Evolutionary conservation across 768 basidiomycete genomes (phyloP).

Genomic region (Macrocybe gigantea): DNA sequence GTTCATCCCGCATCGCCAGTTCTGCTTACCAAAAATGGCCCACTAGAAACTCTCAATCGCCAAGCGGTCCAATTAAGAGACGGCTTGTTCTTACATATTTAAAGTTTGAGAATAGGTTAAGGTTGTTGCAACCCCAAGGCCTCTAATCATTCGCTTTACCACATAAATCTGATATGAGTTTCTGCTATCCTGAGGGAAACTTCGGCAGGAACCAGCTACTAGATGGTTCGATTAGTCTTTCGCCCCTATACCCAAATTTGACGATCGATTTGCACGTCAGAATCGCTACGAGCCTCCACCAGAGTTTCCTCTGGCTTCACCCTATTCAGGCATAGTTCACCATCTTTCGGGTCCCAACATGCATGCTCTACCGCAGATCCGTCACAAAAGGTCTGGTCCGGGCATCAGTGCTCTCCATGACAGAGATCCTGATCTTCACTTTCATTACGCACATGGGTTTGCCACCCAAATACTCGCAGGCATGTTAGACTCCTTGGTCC

Average conservation of each 20-base stretch:
- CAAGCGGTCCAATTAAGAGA: conserved; percentile 79
- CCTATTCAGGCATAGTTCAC: no score
- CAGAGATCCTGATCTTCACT: no score
- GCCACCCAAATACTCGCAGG: no score
- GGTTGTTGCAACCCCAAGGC: conserved; percentile 85
- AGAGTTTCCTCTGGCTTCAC: conserved; percentile 94
- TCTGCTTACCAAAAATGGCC: conserved; percentile 78
- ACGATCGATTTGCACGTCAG: conserved; percentile 96
- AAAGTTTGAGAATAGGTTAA: conserved; percentile 84
- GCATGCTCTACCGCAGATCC: no score
- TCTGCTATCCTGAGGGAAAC: conserved; percentile 69
- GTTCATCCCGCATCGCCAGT: conserved; percentile 66
- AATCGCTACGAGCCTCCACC: conserved; percentile 94
- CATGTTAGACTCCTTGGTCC: no score
- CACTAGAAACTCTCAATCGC: conserved; percentile 78
- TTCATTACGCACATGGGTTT: no score
- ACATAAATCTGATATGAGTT: conserved; percentile 55
- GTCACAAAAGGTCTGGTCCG: no score
- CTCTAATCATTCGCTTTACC: conserved; percentile 89
- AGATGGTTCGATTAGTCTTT: conserved; percentile 95
- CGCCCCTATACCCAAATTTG: conserved; percentile 94
- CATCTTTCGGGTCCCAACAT: no score
- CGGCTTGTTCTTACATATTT: conserved; percentile 82
- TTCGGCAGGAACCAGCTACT: conserved; percentile 91
- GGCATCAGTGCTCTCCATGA: no score